Conservation (phyloP, 768 basidiomycete species). For the Psilocybe cyanescens region DNA sequence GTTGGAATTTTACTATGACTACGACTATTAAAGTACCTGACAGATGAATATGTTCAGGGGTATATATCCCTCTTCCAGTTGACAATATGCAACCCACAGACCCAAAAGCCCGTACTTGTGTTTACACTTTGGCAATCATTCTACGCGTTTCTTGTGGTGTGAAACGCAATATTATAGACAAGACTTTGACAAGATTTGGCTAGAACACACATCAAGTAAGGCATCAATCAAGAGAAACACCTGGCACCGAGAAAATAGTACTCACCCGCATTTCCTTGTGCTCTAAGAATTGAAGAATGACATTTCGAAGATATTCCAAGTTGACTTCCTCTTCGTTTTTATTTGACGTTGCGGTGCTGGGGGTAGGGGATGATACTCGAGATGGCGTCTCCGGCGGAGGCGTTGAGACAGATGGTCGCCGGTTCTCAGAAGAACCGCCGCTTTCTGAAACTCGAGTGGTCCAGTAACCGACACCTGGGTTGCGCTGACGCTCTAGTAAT, state of each 20-base stretch:
- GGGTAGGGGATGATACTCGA: conserved; percentile 39
- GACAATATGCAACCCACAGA: not conserved
- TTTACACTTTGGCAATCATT: conserved; percentile 82
- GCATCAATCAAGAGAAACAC: not conserved
- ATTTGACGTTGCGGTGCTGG: conserved; percentile 29
- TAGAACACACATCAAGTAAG: conserved; percentile 28
- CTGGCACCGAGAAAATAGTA: conserved; percentile 11
- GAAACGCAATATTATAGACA: conserved; percentile 92
- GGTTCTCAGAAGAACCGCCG: conserved; percentile 43
- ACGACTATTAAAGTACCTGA: not conserved
- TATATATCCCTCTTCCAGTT: not conserved
- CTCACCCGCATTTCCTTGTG: conserved; percentile 98
- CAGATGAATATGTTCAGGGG: not conserved
- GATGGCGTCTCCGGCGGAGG: conserved; percentile 36
- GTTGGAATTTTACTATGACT: not conserved
- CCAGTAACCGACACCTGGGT: conserved; percentile 97
- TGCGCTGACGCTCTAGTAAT: conserved; percentile 86
- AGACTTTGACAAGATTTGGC: conserved; percentile 89
- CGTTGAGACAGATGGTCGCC: conserved; percentile 41
- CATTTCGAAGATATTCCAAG: conserved; percentile 93
- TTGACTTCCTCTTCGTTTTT: conserved; percentile 91
- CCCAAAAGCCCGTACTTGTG: not conserved
- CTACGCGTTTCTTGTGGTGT: conserved; percentile 91
- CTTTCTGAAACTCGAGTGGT: conserved; percentile 46
- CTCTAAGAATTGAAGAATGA: conserved; percentile 96